phyloP scores from a whole-genome alignment of 1,284 basidiomycete genomes.

The Agaricales sp. region DNA sequence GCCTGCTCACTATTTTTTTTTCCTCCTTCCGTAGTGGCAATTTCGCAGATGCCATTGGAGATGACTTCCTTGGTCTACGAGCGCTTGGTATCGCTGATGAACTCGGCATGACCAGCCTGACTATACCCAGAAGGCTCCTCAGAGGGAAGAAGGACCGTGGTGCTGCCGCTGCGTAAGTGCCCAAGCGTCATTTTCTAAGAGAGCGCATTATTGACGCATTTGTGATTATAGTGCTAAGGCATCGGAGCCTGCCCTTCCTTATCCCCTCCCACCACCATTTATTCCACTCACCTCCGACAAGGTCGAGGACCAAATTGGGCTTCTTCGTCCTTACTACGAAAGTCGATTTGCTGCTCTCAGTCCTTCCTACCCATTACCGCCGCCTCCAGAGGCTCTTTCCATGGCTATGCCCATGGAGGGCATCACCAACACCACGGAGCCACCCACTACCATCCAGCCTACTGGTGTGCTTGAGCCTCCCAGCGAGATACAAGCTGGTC shows the following conservation, averaged over 20 bases:
- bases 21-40: slow-evolving; percentile 46
- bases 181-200: slow-evolving; percentile 1
- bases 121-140: slow-evolving; percentile 72
- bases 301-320: slow-evolving; percentile 73
- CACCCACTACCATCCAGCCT: neutral
- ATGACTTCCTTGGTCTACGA: slow-evolving; percentile 87
- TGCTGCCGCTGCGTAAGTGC: slow-evolving; percentile 35
- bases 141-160: slow-evolving; percentile 49
- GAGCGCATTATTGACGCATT: slow-evolving; percentile 7
- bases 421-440: neutral
- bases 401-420: neutral
- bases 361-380: slow-evolving; percentile 7
- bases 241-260: slow-evolving; percentile 78
- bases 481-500: slow-evolving; percentile 2
- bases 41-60: slow-evolving; percentile 82
- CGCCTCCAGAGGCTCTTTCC: neutral
- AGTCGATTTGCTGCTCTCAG: slow-evolving; percentile 7
- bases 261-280: slow-evolving; percentile 76
- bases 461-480: neutral
- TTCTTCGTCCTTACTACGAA: slow-evolving; percentile 69
- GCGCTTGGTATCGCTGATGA: slow-evolving; percentile 87
- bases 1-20: slow-evolving; percentile 4
- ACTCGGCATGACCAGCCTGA: slow-evolving; percentile 70
- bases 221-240: slow-evolving; percentile 37
- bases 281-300: slow-evolving; percentile 55